Conservation (phyloP, 2,329 filamentous ascomycete species). For the Aureobasidium sp. region DNA sequence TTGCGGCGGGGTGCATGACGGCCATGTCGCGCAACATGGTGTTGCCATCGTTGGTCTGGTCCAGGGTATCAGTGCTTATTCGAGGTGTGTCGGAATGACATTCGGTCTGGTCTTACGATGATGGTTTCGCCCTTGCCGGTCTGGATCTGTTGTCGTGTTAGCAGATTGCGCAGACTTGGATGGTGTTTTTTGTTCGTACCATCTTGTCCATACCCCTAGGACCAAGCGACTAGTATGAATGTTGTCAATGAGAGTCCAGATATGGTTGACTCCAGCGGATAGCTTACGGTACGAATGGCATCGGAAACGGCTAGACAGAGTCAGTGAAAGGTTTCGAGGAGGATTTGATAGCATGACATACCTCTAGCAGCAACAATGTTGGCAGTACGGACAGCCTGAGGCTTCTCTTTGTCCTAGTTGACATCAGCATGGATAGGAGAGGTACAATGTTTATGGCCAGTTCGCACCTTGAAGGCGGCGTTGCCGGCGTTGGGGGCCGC, state of each 20-base stretch:
- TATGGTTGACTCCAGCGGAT: background rate
- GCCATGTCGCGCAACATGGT: conserved; percentile 99
- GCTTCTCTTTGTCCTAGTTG: conserved; percentile 86
- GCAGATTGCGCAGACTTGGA: conserved; percentile 22
- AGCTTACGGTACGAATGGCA: conserved; percentile 75
- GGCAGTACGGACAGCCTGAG: conserved; percentile 86
- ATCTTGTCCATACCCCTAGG: conserved; percentile 99
- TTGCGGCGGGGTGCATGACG: conserved; percentile 98
- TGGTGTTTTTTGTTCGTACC: conserved; percentile 37
- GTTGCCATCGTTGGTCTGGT: conserved; percentile 88
- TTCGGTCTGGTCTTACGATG: conserved; percentile 50
- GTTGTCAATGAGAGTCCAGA: background rate
- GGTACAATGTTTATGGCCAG: background rate
- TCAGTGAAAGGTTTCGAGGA: background rate
- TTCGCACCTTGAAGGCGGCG: conserved; percentile 57
- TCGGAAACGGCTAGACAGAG: conserved; percentile 72
- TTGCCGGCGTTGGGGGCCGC: conserved; percentile 48
- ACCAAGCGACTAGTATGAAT: conserved; percentile 60
- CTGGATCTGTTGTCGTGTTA: conserved; percentile 56
- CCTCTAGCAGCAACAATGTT: conserved; percentile 97
- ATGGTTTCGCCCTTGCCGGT: conserved; percentile 94
- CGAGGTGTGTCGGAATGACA: background rate
- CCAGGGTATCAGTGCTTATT: conserved; percentile 26
- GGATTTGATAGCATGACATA: conserved; percentile 35
- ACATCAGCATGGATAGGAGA: background rate